Evolutionary conservation across 2,329 filamentous ascomycete species (phyloP).

Genomic region (Dactylellina leptospora): DNA sequence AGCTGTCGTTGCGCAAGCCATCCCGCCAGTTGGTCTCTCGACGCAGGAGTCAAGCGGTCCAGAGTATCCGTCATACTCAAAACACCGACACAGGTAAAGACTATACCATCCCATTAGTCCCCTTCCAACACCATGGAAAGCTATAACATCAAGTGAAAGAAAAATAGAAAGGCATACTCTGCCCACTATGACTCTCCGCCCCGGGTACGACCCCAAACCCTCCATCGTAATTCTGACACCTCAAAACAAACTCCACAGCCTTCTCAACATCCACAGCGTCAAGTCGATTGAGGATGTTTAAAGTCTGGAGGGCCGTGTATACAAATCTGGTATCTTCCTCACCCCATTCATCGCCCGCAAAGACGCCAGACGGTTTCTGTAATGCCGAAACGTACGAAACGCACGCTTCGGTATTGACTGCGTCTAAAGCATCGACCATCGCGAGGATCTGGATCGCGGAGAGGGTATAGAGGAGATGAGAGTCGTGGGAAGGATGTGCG

Average conservation of each 20-base stretch:
- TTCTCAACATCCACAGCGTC: constrained; percentile 80
- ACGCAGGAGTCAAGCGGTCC: constrained; percentile 74
- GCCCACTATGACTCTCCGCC: constrained; percentile 91
- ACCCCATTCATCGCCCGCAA: constrained; percentile 94
- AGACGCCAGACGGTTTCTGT: constrained; percentile 73
- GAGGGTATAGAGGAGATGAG: constrained; percentile 94
- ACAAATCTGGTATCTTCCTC: constrained; percentile 95
- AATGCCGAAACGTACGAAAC: constrained; percentile 45
- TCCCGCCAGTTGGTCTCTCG: constrained; percentile 76
- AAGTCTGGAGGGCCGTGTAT: constrained; percentile 85
- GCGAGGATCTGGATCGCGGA: constrained; percentile 93
- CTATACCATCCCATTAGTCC: constrained; percentile 11
- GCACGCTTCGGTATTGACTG: constrained; percentile 70
- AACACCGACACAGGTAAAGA: constrained; percentile 91
- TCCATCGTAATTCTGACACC: constrained; percentile 92
- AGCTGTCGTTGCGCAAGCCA: constrained; percentile 96
- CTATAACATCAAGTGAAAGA: neutral
- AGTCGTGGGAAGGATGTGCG: constrained; percentile 90
- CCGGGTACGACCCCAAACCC: constrained; percentile 90
- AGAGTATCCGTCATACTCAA: constrained; percentile 82
- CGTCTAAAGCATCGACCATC: constrained; percentile 82
- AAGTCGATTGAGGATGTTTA: constrained; percentile 78
- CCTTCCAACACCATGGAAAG: neutral
- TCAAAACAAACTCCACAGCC: constrained; percentile 79
- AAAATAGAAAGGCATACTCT: constrained; percentile 63